Conservation (phyloP, 306 rosid genomes). For the Inga leiocalycina region DNA sequence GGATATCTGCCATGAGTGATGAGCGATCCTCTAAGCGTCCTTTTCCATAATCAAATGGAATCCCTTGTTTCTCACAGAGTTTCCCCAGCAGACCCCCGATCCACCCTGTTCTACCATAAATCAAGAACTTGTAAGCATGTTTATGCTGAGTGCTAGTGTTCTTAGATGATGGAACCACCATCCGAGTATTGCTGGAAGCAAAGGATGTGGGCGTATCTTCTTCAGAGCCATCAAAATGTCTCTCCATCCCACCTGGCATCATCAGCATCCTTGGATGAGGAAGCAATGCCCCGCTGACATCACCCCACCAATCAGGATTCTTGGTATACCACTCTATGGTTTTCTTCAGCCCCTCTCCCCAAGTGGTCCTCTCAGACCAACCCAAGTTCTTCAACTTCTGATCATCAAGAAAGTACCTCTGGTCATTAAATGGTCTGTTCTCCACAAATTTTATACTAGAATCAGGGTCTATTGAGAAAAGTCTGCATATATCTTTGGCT, state of each 20-base stretch:
- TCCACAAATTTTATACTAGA: constrained; percentile 81
- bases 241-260: constrained; percentile 92
- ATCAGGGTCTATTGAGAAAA: constrained; percentile 63
- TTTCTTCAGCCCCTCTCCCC: constrained; percentile 95
- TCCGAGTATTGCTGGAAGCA: constrained; percentile 59
- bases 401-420: constrained; percentile 85
- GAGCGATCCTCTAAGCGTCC: constrained; percentile 83
- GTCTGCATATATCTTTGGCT: constrained; percentile 77
- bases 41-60: constrained; percentile 77
- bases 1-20: constrained; percentile 73
- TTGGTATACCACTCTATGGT: constrained; percentile 83
- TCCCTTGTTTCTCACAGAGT: constrained; percentile 79
- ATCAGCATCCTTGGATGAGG: constrained; percentile 93
- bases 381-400: constrained; percentile 80
- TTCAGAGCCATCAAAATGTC: constrained; percentile 65
- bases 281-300: constrained; percentile 88
- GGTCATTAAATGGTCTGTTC: constrained; percentile 91
- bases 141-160: constrained; percentile 46
- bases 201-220: constrained; percentile 55
- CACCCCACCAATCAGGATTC: constrained; percentile 95
- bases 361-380: constrained; percentile 79
- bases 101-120: constrained; percentile 91
- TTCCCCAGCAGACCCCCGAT: constrained; percentile 84
- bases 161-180: constrained; percentile 79
- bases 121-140: constrained; percentile 66